Evolutionary conservation across 2,329 filamentous ascomycete genomes (phyloP).

Genomic region (Aspergillus fijiensis): DNA sequence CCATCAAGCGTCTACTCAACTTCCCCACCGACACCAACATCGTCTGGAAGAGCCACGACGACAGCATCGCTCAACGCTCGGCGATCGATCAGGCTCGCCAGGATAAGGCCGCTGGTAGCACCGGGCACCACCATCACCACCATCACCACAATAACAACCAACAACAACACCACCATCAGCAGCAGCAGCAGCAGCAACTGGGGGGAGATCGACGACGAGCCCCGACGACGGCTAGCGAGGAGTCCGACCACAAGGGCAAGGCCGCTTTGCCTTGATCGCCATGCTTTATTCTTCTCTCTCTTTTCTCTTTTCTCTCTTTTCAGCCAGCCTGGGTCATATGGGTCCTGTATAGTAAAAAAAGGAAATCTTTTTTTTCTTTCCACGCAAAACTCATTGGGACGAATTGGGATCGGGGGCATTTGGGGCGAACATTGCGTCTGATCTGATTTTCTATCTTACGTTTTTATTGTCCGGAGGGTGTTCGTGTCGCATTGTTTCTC

Average conservation of each 20-base stretch:
- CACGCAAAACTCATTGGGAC: slow-evolving; percentile 35
- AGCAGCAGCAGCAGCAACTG: slow-evolving; percentile 28
- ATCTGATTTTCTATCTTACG: slow-evolving; percentile 21
- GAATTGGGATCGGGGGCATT: slow-evolving; percentile 40
- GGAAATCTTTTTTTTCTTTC: slow-evolving; percentile 9
- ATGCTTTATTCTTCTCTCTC: slow-evolving; percentile 16
- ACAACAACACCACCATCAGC: slow-evolving; percentile 17
- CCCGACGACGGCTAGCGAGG: slow-evolving; percentile 39
- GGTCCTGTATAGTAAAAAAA: slow-evolving; percentile 42
- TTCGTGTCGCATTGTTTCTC: background rate
- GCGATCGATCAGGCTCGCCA: slow-evolving; percentile 89
- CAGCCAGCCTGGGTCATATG: slow-evolving; percentile 23
- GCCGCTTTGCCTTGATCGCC: slow-evolving; percentile 29
- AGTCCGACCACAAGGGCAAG: slow-evolving; percentile 45
- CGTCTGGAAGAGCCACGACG: slow-evolving; percentile 93
- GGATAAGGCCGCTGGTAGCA: slow-evolving; percentile 63
- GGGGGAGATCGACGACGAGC: slow-evolving; percentile 44
- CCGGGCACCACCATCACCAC: slow-evolving; percentile 34
- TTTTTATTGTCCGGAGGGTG: background rate
- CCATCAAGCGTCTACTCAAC: slow-evolving; percentile 83
- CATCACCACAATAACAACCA: slow-evolving; percentile 29
- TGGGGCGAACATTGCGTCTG: slow-evolving; percentile 42
- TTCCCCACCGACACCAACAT: slow-evolving; percentile 88
- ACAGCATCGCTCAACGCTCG: slow-evolving; percentile 87
- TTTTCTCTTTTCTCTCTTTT: background rate